Conservation (phyloP, 768 basidiomycete genomes). For the Suillus placidus region DNA sequence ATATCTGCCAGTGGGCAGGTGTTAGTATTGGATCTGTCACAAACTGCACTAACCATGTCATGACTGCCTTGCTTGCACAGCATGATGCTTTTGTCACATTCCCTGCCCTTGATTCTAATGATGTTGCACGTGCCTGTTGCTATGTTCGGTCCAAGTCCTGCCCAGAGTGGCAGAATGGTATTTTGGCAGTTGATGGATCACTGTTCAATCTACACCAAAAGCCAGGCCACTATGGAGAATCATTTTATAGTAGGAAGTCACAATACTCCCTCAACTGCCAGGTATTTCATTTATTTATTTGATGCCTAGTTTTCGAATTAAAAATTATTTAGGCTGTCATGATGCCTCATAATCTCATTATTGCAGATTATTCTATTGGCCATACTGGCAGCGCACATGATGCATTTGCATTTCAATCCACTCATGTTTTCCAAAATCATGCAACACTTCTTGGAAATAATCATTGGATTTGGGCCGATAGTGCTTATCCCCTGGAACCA, state of each 20-base stretch:
- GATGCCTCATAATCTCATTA: slow-evolving; percentile 11
- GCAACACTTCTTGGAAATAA: neutral
- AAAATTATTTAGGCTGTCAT: slow-evolving; percentile 4
- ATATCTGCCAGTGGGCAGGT: too few relatives aligned
- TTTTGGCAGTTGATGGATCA: slow-evolving; percentile 43
- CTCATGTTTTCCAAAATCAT: neutral
- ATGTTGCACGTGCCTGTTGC: slow-evolving; percentile 20
- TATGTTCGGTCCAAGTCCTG: slow-evolving; percentile 37
- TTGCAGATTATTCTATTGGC: slow-evolving; percentile 10
- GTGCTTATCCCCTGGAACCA: slow-evolving; percentile 4
- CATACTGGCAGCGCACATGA: slow-evolving; percentile 11
- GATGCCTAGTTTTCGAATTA: neutral
- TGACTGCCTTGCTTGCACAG: slow-evolving; percentile 17
- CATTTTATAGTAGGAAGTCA: slow-evolving; percentile 20
- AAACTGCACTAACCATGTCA: slow-evolving; percentile 21
- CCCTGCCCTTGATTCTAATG: neutral
- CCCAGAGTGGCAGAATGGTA: slow-evolving; percentile 38
- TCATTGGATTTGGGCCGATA: slow-evolving; percentile 15
- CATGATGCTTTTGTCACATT: slow-evolving; percentile 14
- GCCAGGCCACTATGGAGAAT: neutral
- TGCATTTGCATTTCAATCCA: slow-evolving; percentile 13
- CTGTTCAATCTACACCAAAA: slow-evolving; percentile 14
- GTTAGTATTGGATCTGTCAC: too few relatives aligned
- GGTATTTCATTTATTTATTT: slow-evolving; percentile 7
- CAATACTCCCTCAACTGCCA: slow-evolving; percentile 22